Base-by-base conservation (phyloP, 2,329 filamentous ascomycete species). In the Aureobasidium sp. region DNA sequence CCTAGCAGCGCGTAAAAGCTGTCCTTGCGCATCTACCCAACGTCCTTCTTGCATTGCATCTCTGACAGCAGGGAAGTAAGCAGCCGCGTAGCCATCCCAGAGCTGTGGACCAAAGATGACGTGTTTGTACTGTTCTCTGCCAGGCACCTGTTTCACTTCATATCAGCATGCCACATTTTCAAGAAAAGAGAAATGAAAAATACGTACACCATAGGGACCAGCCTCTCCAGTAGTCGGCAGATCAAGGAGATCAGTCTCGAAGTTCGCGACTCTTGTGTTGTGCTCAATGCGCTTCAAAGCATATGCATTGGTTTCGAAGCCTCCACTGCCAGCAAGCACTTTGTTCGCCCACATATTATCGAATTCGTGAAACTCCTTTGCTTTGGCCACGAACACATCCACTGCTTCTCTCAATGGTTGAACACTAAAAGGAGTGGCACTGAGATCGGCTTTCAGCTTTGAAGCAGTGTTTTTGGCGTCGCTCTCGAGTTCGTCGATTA, bases 111-210 rank as follows among this genome's bases (percentile, higher is more conserved):
- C 93, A 72, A 92, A 96, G 62, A 99, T 78, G 70, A 95, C 83
- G 75, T 97, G 94, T 74, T 95, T 96, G 81, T 91, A 99, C 76
- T 97, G 94, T 5, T 89, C 89, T 66, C 93, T 87, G 68, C 90
- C 90, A 42, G 90, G 89, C 5, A 96, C 83, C 88, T 91, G 62
- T 56, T 5, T 66, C 64, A 4, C 2, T n/a, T 12, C 1, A 15
- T 5, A 12, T 58, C 42, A 41, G 53, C 20, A 44, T 5, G 17
- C 20, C 15, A n/a, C 41, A 9, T 26, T 32, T n/a, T 10, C 20
- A n/a, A 3, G 7, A 26, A 47, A 7, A 42, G 13, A 4, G 20
- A 23, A 13, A 15, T 13, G 32, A 8, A 5, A 13, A 7, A 9
- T 20, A 86, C 89, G 81, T 83, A 95, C 88, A 63, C 91, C 91